Evolutionary conservation across 1,284 basidiomycete genomes (phyloP).

Genomic region (Athelia psychrophila): DNA sequence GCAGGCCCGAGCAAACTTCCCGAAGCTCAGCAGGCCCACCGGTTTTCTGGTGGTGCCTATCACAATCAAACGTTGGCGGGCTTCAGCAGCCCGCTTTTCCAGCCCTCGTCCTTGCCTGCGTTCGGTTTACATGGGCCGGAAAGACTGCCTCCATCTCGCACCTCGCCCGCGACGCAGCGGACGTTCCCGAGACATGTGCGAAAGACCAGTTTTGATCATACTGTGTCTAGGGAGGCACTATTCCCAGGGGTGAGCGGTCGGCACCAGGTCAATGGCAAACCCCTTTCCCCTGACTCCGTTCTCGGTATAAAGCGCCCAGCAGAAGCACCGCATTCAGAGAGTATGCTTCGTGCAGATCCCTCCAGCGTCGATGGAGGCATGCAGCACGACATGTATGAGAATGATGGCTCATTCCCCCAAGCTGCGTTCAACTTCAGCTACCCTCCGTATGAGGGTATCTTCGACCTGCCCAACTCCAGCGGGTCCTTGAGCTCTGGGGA

Average conservation of each 20-base stretch:
- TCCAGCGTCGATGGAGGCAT: constrained; percentile 47
- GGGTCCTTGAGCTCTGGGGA: constrained; percentile 22
- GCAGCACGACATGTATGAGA: constrained; percentile 9
- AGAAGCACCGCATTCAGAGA: constrained; percentile 71
- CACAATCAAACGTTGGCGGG: constrained; percentile 40
- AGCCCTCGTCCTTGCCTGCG: constrained; percentile 68
- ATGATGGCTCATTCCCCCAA: constrained; percentile 63
- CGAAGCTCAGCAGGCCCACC: too few species aligned
- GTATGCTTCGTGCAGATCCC: constrained; percentile 73
- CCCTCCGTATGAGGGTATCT: constrained; percentile 66
- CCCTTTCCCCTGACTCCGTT: constrained; percentile 57
- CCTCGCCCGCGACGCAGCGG: constrained; percentile 39
- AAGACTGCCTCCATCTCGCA: constrained; percentile 36
- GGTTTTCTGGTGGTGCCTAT: constrained; percentile 24
- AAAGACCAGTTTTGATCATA: constrained; percentile 92
- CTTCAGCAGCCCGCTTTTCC: constrained; percentile 50
- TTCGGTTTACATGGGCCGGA: constrained; percentile 56
- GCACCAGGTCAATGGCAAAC: constrained; percentile 77
- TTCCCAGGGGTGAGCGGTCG: constrained; percentile 57
- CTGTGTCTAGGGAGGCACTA: constrained; percentile 67
- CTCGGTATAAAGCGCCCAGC: constrained; percentile 73
- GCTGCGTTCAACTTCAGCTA: constrained; percentile 78
- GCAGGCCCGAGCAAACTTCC: constrained; percentile 28
- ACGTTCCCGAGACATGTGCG: constrained; percentile 80
- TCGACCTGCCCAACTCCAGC: constrained; percentile 39